These are phyloP conservation scores for Penicillium odoratum DNA, from an alignment of 495 filamentous ascomycete genomes.

Conservation along the genomic window DNA sequence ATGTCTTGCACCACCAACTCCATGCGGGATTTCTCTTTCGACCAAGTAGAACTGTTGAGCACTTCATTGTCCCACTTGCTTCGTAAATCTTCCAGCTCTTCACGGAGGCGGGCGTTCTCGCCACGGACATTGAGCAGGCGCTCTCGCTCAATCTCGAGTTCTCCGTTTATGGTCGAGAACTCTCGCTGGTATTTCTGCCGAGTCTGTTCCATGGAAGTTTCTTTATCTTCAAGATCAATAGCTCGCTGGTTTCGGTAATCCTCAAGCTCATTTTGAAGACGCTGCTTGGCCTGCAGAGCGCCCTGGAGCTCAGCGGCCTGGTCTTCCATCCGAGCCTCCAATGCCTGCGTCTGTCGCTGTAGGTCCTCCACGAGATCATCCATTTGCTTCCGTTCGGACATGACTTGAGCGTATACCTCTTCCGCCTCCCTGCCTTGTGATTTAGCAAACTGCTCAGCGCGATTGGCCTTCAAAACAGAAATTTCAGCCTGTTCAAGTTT, in stretches of 20 bases:
- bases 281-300: conserved; percentile 87
- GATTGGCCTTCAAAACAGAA: conserved; percentile 84
- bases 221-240: conserved; percentile 96
- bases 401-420: conserved; percentile 83
- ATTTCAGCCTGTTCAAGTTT: conserved; percentile 98
- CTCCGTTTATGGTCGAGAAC: conserved; percentile 82
- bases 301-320: conserved; percentile 84
- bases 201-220: conserved; percentile 94
- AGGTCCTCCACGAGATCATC: conserved; percentile 87
- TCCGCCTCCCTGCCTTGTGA: conserved; percentile 85
- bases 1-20: conserved; percentile 91
- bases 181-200: conserved; percentile 96
- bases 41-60: conserved; percentile 96
- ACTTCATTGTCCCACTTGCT: conserved; percentile 99
- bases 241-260: conserved; percentile 94
- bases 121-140: conserved; percentile 68
- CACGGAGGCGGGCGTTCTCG: conserved; percentile 75
- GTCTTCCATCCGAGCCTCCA: conserved; percentile 91
- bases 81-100: conserved; percentile 91
- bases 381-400: conserved; percentile 90
- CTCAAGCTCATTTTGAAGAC: conserved; percentile 95
- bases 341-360: conserved; percentile 81
- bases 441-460: conserved; percentile 93
- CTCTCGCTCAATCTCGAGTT: conserved; percentile 91
- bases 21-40: conserved; percentile 92